A percentile compares a stretch with the other conserved stretches of the same genome.
phyloP scores from a whole-genome alignment of 1,284 basidiomycete genomes.

The Rhodotorula sp. region DNA sequence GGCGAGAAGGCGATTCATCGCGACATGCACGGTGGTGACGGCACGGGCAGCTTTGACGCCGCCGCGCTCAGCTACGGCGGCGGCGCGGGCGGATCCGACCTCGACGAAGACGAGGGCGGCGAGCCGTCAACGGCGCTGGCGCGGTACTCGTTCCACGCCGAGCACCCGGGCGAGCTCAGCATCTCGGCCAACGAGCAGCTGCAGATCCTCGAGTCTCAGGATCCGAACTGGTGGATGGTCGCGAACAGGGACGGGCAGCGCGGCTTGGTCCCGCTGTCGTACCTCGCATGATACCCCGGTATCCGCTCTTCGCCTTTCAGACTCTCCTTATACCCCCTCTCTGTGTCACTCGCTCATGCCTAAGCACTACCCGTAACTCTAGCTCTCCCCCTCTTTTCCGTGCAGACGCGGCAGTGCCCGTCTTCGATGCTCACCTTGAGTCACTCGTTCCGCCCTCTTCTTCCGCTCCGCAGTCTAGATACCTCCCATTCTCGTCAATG shows the following conservation, averaged over 20 bases:
- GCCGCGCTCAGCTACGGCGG: constrained; percentile 28
- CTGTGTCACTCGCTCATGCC: constrained; percentile 3
- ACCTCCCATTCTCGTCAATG: neutral
- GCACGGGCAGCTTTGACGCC: constrained; percentile 13
- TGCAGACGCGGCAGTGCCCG: neutral
- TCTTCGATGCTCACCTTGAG: neutral
- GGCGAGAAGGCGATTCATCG: constrained; percentile 28
- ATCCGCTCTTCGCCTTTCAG: neutral
- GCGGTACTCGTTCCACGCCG: constrained; percentile 40
- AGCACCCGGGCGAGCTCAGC: constrained; percentile 37
- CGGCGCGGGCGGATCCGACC: neutral
- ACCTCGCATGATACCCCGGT: constrained; percentile 17
- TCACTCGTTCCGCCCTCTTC: neutral
- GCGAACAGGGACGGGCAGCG: constrained; percentile 29
- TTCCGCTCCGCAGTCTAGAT: neutral
- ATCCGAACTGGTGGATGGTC: constrained; percentile 41
- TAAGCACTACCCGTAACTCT: neutral
- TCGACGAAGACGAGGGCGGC: constrained; percentile 24
- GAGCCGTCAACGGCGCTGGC: constrained; percentile 24
- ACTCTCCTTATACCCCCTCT: neutral
- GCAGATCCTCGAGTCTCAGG: constrained; percentile 33
- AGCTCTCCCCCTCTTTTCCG: neutral
- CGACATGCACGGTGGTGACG: constrained; percentile 20
- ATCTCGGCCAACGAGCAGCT: constrained; percentile 38
- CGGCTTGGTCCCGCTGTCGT: constrained; percentile 36